Evolutionary conservation across 2,329 filamentous ascomycete genomes (phyloP).

Genomic region (Parascedosporium putredinis): DNA sequence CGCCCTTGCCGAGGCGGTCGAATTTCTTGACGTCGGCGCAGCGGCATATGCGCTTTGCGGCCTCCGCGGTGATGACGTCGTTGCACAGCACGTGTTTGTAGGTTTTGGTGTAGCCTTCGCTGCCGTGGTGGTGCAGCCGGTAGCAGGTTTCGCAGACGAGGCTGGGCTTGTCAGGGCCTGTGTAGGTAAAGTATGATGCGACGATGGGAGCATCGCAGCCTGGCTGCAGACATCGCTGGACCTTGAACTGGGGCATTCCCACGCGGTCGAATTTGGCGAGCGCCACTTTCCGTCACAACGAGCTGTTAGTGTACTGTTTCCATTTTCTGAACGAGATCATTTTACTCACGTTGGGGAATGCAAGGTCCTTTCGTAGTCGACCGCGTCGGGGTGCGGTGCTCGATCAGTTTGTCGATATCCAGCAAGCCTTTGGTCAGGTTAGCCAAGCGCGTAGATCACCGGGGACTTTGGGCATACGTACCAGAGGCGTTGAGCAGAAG

Average conservation of each 20-base stretch:
- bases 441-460: not conserved
- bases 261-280: constrained; percentile 10
- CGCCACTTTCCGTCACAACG: constrained; percentile 12
- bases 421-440: constrained; percentile 19
- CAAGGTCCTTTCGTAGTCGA: constrained; percentile 17
- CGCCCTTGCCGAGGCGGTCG: constrained; percentile 12
- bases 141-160: constrained; percentile 26
- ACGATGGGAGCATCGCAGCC: constrained; percentile 12
- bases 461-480: not conserved
- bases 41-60: constrained; percentile 17
- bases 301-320: not conserved
- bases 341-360: constrained; percentile 14
- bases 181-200: constrained; percentile 17
- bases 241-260: constrained; percentile 13
- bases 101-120: constrained; percentile 18
- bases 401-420: constrained; percentile 27
- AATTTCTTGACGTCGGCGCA: constrained; percentile 14
- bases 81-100: constrained; percentile 24
- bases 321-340: no score
- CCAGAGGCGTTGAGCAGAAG: constrained; percentile 19
- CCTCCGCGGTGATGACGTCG: constrained; percentile 15
- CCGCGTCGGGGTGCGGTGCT: constrained; percentile 19
- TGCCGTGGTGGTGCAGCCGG: constrained; percentile 17
- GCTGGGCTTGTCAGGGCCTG: constrained; percentile 1
- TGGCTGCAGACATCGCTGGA: constrained; percentile 11